Evolutionary conservation across 2,329 filamentous ascomycete genomes (phyloP), one percentile per base, ranked within the genome.

Genomic region (Talaromyces pinophilus): DNA sequence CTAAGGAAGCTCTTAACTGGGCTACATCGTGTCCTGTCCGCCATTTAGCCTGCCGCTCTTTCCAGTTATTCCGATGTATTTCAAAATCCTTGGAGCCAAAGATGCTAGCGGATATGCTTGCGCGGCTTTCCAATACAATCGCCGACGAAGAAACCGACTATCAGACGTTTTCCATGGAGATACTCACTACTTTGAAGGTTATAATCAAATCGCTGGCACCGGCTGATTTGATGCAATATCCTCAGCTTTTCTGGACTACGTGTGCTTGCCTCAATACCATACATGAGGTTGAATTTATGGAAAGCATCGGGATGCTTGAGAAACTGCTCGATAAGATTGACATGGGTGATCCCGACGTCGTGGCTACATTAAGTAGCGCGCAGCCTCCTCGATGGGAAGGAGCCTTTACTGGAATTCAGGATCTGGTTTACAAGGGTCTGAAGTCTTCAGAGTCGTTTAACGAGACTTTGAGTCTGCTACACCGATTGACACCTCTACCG

Each of bases 31-130:
- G 96, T 75, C 92, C 95, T 0, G 96, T 99, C 5, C 86, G 94
- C 59, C 95, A 99, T 80, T 83, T 99, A 62, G 95, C 95, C 1
- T 99, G 96, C 75, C 90, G 95, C 33, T 99, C 96, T 0, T 98
- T 99, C 79, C 96, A 99, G 75, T 90, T 99, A 11, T 99, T 97
- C 81, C 87, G 95, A 38, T 98, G 94, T 75, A 93, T 98, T 64
- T 86, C 96, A 33, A 96, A 92, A 17, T 92, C 91, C 0, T 82
- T 98, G 25, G 94, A 99, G 74, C 93, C 96, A 71, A 85, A 89
- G 66, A 99, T 98, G 94, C 85, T 99, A 17, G 93, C 92, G 1
- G 95, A 99, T 73, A 99, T 99, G 93, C 87, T 99, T 25, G 93
- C 92, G 13, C 87, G 96, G 57, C 83, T 99, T 38, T 98, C 94